These are phyloP conservation scores for Rhodotorula sp. DNA, from an alignment of 1,284 basidiomycete species.

Conservation along the genomic window DNA sequence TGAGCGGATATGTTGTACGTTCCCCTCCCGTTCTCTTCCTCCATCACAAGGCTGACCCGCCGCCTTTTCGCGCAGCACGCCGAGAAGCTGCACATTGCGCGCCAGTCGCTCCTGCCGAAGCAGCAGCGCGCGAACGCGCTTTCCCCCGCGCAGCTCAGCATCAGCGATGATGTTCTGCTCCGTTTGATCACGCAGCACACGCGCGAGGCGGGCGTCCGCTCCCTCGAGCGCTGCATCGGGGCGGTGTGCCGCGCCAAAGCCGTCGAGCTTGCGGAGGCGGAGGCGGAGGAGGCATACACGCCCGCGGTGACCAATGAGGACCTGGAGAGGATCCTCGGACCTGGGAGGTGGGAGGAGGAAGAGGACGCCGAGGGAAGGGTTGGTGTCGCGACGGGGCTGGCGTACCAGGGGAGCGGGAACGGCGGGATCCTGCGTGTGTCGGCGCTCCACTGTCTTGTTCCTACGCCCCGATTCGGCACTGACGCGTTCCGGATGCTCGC, in stretches of 20 bases:
- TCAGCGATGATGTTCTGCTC: constrained; percentile 69
- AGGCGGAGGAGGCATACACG: constrained; percentile 66
- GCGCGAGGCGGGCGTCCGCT: constrained; percentile 87
- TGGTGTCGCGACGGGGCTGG: constrained; percentile 80
- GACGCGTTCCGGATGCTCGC: background rate
- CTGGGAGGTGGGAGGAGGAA: constrained; percentile 79
- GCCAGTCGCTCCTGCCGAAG: constrained; percentile 73
- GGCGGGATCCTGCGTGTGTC: constrained; percentile 68
- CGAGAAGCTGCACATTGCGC: constrained; percentile 54
- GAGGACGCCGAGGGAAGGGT: constrained; percentile 64
- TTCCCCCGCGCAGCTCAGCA: constrained; percentile 57
- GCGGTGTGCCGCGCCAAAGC: constrained; percentile 82
- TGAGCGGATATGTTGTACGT: constrained; percentile 52
- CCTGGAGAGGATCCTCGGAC: constrained; percentile 80
- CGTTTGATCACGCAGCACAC: constrained; percentile 77
- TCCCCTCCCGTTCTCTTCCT: background rate
- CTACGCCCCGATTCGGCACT: background rate
- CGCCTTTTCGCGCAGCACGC: constrained; percentile 56
- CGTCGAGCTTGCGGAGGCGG: constrained; percentile 78
- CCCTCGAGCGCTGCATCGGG: constrained; percentile 82
- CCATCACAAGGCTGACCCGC: constrained; percentile 64
- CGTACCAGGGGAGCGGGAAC: constrained; percentile 83
- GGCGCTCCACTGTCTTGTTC: background rate
- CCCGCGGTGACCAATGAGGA: constrained; percentile 68
- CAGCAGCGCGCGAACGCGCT: constrained; percentile 73